Evolutionary conservation across 78 protist genomes (phyloP).

Genomic region (Dictyostelium citrinum): DNA sequence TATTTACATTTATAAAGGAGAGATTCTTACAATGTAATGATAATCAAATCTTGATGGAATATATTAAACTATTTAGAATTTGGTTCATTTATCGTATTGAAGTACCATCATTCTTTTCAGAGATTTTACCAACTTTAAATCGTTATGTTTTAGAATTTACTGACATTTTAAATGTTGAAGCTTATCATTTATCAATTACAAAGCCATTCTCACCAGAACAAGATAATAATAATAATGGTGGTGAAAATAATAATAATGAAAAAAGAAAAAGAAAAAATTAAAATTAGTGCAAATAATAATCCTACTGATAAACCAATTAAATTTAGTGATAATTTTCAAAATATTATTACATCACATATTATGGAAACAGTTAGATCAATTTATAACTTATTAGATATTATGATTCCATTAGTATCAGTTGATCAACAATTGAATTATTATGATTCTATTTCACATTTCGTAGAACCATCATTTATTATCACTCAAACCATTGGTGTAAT

Average conservation of each 20-base stretch:
- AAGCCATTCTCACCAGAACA: not conserved
- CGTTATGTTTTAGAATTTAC: constrained; percentile 17
- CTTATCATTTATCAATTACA: constrained; percentile 12
- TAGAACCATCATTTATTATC: constrained; percentile 34
- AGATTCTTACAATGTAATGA: not conserved
- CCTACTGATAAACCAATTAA: not conserved
- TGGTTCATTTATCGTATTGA: constrained; percentile 21
- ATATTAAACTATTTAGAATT: constrained; percentile 17
- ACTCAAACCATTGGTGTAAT: constrained; percentile 31
- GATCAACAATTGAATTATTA: not conserved
- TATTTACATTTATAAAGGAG: not conserved
- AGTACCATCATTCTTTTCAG: not conserved
- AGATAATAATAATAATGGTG: not conserved
- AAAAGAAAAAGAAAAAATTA: too few relatives aligned
- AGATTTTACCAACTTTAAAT: not conserved
- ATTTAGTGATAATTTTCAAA: not conserved
- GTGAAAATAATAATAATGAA: not conserved
- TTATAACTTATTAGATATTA: constrained; percentile 14
- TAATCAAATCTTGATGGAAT: constrained; percentile 37
- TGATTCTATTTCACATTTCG: constrained; percentile 18
- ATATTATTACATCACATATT: not conserved
- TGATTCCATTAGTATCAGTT: not conserved
- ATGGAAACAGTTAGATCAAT: constrained; percentile 42
- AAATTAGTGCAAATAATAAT: not conserved
- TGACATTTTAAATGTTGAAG: not conserved